Evolutionary conservation across 2,329 filamentous ascomycete genomes (phyloP).

Genomic region (Proliferodiscus dingleyae): DNA sequence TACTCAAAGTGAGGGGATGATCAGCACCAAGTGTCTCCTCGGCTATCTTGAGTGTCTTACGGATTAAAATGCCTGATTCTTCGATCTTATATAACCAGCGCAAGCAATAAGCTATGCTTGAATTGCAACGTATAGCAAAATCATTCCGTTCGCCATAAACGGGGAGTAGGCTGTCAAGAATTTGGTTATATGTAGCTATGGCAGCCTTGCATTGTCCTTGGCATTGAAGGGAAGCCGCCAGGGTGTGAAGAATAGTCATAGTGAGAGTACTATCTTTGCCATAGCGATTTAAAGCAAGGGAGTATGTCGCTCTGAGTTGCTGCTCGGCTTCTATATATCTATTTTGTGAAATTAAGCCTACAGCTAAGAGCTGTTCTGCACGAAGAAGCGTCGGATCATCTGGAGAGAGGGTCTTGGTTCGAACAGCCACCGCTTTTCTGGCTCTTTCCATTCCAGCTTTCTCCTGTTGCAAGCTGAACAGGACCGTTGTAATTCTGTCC

Average conservation of each 20-base stretch:
- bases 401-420: background rate
- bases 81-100: background rate
- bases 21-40: background rate
- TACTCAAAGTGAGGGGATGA: background rate
- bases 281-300: background rate
- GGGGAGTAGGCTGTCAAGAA: background rate
- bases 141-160: slow-evolving; percentile 1
- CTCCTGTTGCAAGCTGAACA: background rate
- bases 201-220: background rate
- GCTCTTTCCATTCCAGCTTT: background rate
- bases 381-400: background rate
- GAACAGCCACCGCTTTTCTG: background rate
- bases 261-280: background rate
- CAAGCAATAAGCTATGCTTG: background rate
- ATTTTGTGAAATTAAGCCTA: background rate
- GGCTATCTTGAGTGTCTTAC: no score
- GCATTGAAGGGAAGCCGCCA: background rate
- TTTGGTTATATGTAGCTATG: background rate
- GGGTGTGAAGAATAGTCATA: background rate
- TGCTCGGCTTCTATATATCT: background rate
- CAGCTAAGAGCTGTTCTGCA: background rate
- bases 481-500: background rate
- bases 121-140: background rate
- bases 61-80: background rate
- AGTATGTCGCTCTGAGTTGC: background rate